phyloP scores from a whole-genome alignment of 2,329 filamentous ascomycete species.

The Neonectria magnoliae region DNA sequence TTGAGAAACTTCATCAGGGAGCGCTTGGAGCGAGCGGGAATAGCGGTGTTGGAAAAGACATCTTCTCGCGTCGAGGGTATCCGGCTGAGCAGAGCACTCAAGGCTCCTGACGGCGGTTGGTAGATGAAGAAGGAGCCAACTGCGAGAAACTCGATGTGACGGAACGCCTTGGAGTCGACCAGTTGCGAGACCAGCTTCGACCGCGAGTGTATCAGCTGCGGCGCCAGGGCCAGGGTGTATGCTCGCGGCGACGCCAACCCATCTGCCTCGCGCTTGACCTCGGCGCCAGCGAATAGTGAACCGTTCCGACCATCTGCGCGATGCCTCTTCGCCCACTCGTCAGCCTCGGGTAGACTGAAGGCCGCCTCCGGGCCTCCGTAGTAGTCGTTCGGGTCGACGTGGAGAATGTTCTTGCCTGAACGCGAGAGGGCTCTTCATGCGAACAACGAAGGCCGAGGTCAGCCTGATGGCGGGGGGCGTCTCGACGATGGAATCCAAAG shows the following conservation, averaged over 20 bases:
- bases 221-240: slow-evolving; percentile 85
- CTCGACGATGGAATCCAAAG: slow-evolving; percentile 47
- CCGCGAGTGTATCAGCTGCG: slow-evolving; percentile 86
- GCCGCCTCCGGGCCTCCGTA: slow-evolving; percentile 90
- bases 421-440: slow-evolving; percentile 85
- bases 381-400: slow-evolving; percentile 87
- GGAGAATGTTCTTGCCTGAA: slow-evolving; percentile 89
- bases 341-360: slow-evolving; percentile 82
- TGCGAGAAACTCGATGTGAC: slow-evolving; percentile 91
- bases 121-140: slow-evolving; percentile 93
- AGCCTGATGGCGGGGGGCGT: slow-evolving; percentile 46
- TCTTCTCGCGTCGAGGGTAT: slow-evolving; percentile 93
- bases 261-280: slow-evolving; percentile 50
- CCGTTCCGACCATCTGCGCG: slow-evolving; percentile 34
- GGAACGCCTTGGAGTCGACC: slow-evolving; percentile 88
- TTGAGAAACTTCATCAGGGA: slow-evolving; percentile 93
- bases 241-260: slow-evolving; percentile 72
- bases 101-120: slow-evolving; percentile 48
- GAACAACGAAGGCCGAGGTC: slow-evolving; percentile 42
- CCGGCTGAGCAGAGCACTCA: slow-evolving; percentile 62
- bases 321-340: slow-evolving; percentile 72
- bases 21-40: slow-evolving; percentile 84
- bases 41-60: slow-evolving; percentile 80
- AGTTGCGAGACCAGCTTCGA: slow-evolving; percentile 81
- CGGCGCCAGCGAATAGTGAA: slow-evolving; percentile 41